Conservation (phyloP, 1,284 basidiomycete genomes). For the Tremellales sp. region DNA sequence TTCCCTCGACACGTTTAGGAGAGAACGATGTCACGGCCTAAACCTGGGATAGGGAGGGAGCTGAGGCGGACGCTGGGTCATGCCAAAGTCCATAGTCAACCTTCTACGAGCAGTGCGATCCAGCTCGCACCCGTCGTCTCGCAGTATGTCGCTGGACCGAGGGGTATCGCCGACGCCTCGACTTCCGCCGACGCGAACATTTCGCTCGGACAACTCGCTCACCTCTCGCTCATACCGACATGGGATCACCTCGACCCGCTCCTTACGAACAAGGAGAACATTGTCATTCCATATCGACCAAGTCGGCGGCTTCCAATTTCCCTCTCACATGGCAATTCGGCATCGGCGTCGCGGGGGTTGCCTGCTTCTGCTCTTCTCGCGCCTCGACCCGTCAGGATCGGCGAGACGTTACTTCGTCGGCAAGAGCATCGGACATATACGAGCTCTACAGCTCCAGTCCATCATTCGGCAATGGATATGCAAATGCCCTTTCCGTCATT, state of each 20-base stretch:
- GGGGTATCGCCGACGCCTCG: slow-evolving; percentile 2
- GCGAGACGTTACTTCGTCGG: background rate
- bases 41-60: slow-evolving; percentile 31
- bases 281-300: background rate
- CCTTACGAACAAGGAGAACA: background rate
- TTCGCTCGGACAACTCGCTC: slow-evolving; percentile 3
- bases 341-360: too few relatives aligned
- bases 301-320: background rate
- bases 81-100: slow-evolving; percentile 7
- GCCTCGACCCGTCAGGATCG: background rate
- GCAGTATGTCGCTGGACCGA: slow-evolving; percentile 1
- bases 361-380: background rate
- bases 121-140: slow-evolving; percentile 11
- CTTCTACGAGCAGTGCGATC: background rate
- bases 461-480: background rate
- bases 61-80: slow-evolving; percentile 26
- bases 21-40: slow-evolving; percentile 27
- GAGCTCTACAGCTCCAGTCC: background rate
- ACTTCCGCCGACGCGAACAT: background rate
- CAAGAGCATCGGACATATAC: background rate
- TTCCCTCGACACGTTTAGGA: too few relatives aligned
- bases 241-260: slow-evolving; percentile 6
- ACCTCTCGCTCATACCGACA: slow-evolving; percentile 9
- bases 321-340: background rate
- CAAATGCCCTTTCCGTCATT: background rate